These are phyloP conservation scores for Camelina neglecta DNA, from an alignment of 345 rosid species.

Conservation along the genomic window DNA sequence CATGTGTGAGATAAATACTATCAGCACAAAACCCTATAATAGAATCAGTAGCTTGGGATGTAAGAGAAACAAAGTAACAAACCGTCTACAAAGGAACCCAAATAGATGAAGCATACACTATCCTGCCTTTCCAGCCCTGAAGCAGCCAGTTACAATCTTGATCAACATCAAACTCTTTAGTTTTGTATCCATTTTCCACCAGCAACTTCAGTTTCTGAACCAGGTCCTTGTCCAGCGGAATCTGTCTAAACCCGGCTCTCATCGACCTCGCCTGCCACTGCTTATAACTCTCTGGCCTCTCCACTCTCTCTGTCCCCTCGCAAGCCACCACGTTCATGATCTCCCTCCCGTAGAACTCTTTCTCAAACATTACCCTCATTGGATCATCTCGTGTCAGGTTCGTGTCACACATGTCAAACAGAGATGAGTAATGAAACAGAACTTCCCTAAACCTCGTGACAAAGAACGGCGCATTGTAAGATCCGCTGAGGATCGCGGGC, in stretches of 20 bases:
- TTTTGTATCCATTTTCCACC: slow-evolving; percentile 49
- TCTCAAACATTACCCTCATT: slow-evolving; percentile 65
- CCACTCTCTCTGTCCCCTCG: slow-evolving; percentile 78
- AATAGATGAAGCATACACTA: slow-evolving; percentile 59
- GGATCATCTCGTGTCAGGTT: slow-evolving; percentile 51
- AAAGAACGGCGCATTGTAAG: slow-evolving; percentile 73
- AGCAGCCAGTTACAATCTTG: slow-evolving; percentile 74
- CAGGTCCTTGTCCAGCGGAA: slow-evolving; percentile 51
- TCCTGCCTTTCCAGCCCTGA: slow-evolving; percentile 88
- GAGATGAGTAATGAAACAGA: slow-evolving; percentile 67
- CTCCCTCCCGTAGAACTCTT: slow-evolving; percentile 69
- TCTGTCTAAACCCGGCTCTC: slow-evolving; percentile 72
- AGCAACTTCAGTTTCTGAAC: slow-evolving; percentile 50
- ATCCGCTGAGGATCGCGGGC: slow-evolving; percentile 55
- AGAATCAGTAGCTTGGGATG: slow-evolving; percentile 7
- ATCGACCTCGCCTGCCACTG: slow-evolving; percentile 66
- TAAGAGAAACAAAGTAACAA: slow-evolving; percentile 18
- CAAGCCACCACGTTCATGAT: slow-evolving; percentile 70
- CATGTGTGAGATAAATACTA: background rate
- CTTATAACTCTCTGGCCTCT: slow-evolving; percentile 85
- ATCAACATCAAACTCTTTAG: slow-evolving; percentile 61
- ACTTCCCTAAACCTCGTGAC: slow-evolving; percentile 74
- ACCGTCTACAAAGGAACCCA: slow-evolving; percentile 56
- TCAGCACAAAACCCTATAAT: background rate
- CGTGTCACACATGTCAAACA: slow-evolving; percentile 66